Conservation (phyloP, 2,329 filamentous ascomycete genomes). For the Capronia americana region DNA sequence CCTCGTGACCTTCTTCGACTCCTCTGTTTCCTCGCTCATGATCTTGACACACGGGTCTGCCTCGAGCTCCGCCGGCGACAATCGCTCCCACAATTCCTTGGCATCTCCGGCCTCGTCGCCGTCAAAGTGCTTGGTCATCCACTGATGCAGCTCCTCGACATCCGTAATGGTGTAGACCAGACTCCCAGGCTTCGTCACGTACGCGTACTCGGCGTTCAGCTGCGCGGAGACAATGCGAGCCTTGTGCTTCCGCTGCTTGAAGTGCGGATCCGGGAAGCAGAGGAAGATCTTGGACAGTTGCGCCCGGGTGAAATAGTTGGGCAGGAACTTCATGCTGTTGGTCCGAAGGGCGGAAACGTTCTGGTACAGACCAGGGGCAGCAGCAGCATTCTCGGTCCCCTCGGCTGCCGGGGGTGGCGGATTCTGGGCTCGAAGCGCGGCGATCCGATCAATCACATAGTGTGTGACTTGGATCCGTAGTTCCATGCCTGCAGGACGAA, state of each 20-base stretch:
- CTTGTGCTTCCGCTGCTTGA: slow-evolving; percentile 97
- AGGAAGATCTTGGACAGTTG: slow-evolving; percentile 94
- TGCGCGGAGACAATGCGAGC: slow-evolving; percentile 89
- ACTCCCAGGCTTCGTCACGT: slow-evolving; percentile 79
- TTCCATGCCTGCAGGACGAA: slow-evolving; percentile 70
- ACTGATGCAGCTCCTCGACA: slow-evolving; percentile 83
- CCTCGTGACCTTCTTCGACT: slow-evolving; percentile 93
- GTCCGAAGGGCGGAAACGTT: slow-evolving; percentile 88
- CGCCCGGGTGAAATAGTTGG: slow-evolving; percentile 85
- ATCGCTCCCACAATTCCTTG: slow-evolving; percentile 79
- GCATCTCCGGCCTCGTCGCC: slow-evolving; percentile 71
- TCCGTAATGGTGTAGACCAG: slow-evolving; percentile 96
- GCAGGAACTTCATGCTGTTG: slow-evolving; percentile 99
- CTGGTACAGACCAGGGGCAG: slow-evolving; percentile 63
- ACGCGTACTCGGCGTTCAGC: slow-evolving; percentile 92
- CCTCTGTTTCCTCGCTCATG: slow-evolving; percentile 83
- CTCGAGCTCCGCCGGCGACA: slow-evolving; percentile 63
- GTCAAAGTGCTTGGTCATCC: slow-evolving; percentile 55
- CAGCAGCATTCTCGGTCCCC: background rate
- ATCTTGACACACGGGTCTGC: slow-evolving; percentile 65
- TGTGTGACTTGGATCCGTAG: slow-evolving; percentile 89
- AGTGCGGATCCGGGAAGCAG: slow-evolving; percentile 98
- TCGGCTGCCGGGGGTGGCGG: slow-evolving; percentile 39
- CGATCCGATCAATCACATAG: slow-evolving; percentile 87
- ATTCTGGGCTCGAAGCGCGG: slow-evolving; percentile 69